phyloP scores from a whole-genome alignment of 768 basidiomycete species.

The Russula olivacea region DNA sequence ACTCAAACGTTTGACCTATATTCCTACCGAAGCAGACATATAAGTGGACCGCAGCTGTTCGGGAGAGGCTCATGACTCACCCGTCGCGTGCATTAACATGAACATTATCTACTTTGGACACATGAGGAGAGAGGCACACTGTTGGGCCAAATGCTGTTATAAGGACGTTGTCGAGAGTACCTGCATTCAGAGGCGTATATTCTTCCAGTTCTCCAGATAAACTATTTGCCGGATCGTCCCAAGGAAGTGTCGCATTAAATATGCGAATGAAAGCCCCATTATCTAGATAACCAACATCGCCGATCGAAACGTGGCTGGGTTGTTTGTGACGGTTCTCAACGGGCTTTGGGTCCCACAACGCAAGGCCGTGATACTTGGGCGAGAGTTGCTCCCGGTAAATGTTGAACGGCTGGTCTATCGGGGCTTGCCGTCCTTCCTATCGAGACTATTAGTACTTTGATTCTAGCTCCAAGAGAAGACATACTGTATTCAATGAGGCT shows the following conservation, averaged over 20 bases:
- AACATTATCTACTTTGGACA: background rate
- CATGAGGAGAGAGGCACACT: too few relatives aligned
- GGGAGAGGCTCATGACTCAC: too few relatives aligned
- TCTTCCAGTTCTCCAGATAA: background rate
- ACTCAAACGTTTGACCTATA: background rate
- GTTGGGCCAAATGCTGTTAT: too few relatives aligned
- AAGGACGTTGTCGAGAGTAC: too few relatives aligned
- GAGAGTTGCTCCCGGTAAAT: slow-evolving; percentile 19
- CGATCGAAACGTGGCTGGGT: slow-evolving; percentile 10
- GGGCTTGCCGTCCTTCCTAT: too few relatives aligned
- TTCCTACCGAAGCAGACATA: background rate
- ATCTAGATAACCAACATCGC: slow-evolving; percentile 24
- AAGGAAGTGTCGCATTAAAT: slow-evolving; percentile 17
- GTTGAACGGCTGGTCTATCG: background rate
- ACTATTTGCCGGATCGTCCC: background rate
- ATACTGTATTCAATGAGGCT: background rate
- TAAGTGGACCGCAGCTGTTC: too few relatives aligned
- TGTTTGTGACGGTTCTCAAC: background rate
- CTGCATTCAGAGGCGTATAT: too few relatives aligned
- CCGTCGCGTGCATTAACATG: background rate
- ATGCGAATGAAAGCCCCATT: slow-evolving; percentile 21
- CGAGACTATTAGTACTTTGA: too few relatives aligned
- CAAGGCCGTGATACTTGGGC: slow-evolving; percentile 10
- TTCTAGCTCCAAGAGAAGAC: too few relatives aligned
- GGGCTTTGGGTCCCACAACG: slow-evolving; percentile 25